Evolutionary conservation across 78 protist genomes (phyloP).

Genomic region (Dictyostelium firmibasis): DNA sequence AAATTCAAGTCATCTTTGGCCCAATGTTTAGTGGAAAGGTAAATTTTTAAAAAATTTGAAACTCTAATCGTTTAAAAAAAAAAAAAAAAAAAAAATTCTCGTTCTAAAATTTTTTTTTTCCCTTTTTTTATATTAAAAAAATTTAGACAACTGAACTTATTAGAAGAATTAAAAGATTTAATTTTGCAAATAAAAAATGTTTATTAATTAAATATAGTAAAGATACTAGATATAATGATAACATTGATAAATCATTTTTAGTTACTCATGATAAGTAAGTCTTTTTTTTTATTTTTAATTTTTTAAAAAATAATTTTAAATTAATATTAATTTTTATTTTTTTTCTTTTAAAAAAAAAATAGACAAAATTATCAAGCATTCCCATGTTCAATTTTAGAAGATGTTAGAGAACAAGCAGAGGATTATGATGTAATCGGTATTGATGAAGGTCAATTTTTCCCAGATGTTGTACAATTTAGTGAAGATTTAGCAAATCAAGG

Average conservation of each 20-base stretch:
- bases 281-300: background rate
- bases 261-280: constrained; percentile 89
- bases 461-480: constrained; percentile 89
- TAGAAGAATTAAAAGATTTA: constrained; percentile 83
- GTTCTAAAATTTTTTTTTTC: background rate
- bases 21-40: constrained; percentile 95
- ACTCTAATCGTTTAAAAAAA: background rate
- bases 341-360: too few relatives aligned
- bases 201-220: constrained; percentile 83
- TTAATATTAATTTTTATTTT: background rate
- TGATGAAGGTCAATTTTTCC: constrained; percentile 97
- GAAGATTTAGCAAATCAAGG: constrained; percentile 90
- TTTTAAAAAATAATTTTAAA: too few relatives aligned
- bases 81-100: background rate
- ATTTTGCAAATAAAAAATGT: constrained; percentile 80
- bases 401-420: constrained; percentile 24
- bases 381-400: constrained; percentile 68
- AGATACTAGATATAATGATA: constrained; percentile 86
- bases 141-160: constrained; percentile 90
- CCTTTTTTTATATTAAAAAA: too few relatives aligned
- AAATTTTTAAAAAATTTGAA: background rate
- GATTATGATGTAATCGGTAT: constrained; percentile 90
- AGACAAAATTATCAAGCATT: constrained; percentile 78
- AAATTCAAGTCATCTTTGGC: constrained; percentile 90
- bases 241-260: constrained; percentile 22